phyloP scores from a whole-genome alignment of 129 eudicot genomes.

The Tanacetum coccineum region DNA sequence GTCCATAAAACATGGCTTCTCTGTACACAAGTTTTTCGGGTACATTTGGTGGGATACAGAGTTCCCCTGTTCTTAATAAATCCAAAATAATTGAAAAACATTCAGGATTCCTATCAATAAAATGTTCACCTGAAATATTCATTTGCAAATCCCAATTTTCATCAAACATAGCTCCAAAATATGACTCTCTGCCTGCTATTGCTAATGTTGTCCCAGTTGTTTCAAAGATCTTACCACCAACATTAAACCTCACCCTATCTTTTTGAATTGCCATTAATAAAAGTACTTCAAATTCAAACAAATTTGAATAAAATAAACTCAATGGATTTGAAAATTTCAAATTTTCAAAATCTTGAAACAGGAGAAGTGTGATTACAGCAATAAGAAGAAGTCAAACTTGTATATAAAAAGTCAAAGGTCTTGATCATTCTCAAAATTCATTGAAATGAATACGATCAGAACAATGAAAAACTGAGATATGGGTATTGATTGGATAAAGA shows the following conservation, averaged over 20 bases:
- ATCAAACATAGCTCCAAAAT: constrained; percentile 87
- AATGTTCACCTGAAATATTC: constrained; percentile 41
- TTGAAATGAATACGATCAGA: neutral
- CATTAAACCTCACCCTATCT: constrained; percentile 77
- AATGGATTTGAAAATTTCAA: too few species aligned
- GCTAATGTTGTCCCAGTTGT: constrained; percentile 96
- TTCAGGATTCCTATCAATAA: constrained; percentile 88
- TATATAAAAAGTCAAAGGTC: constrained; percentile 14
- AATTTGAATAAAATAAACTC: too few species aligned
- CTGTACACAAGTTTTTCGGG: constrained; percentile 60
- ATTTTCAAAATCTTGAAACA: too few species aligned
- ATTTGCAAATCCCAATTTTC: constrained; percentile 68
- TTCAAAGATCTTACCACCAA: constrained; percentile 86
- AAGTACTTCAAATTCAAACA: constrained; percentile 16
- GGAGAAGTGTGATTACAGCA: too few species aligned
- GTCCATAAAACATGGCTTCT: constrained; percentile 81
- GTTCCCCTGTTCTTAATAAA: constrained; percentile 78
- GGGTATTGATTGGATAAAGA: constrained; percentile 34
- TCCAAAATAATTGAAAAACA: constrained; percentile 80
- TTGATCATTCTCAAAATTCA: constrained; percentile 25
- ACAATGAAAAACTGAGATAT: constrained; percentile 25
- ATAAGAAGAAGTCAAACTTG: too few species aligned
- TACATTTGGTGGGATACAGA: constrained; percentile 58
- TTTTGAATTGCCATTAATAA: constrained; percentile 65
- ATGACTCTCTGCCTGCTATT: constrained; percentile 77